Conservation (phyloP, 495 filamentous ascomycete species). For the Neurospora sp. region DNA sequence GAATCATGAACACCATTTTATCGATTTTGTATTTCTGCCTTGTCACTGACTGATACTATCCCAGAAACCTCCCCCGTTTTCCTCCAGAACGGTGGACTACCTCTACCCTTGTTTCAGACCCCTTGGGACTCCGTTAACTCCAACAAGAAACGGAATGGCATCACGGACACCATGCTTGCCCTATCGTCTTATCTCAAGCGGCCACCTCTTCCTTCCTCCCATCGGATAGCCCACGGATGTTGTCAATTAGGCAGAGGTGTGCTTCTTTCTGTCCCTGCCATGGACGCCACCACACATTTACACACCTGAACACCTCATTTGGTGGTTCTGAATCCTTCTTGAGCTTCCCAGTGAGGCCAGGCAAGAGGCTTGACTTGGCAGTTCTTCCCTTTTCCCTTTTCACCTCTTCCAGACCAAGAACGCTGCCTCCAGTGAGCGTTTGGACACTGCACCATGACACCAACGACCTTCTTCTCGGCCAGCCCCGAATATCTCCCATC, state of each 20-base stretch:
- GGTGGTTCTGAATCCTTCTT: background rate
- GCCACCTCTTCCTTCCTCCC: background rate
- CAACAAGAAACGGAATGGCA: background rate
- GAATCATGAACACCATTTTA: background rate
- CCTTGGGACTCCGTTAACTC: background rate
- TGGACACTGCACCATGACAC: no score
- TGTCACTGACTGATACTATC: background rate
- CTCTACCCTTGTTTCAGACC: background rate
- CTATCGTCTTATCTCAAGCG: background rate
- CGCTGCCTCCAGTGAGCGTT: no score
- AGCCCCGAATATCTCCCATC: background rate
- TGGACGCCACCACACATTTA: background rate
- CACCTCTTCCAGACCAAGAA: background rate
- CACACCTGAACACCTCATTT: background rate
- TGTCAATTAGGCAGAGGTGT: background rate
- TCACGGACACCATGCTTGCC: background rate
- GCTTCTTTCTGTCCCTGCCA: background rate
- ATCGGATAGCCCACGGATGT: background rate
- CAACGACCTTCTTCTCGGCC: no score
- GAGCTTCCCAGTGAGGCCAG: background rate
- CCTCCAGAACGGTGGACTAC: background rate
- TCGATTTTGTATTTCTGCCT: background rate
- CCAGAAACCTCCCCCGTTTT: background rate
- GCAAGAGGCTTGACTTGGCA: background rate
- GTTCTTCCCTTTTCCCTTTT: background rate